These are phyloP conservation scores for Xerocomus brunneocitrinus DNA, from an alignment of 768 basidiomycete species.

Conservation along the genomic window DNA sequence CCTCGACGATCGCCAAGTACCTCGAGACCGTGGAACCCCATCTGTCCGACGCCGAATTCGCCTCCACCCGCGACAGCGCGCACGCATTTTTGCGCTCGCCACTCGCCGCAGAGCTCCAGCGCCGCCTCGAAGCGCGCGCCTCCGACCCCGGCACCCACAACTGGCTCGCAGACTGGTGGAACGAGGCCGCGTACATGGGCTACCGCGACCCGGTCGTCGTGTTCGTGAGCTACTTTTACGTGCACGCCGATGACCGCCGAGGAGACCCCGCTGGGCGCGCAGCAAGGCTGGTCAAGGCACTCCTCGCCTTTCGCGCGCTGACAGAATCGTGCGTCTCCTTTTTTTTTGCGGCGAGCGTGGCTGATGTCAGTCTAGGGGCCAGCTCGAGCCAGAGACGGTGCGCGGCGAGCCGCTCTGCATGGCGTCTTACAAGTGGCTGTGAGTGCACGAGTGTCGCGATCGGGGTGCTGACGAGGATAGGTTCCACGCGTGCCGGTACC, in stretches of 20 bases:
- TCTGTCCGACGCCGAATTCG: slow-evolving; percentile 58
- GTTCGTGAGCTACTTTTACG: slow-evolving; percentile 92
- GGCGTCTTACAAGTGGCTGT: slow-evolving; percentile 94
- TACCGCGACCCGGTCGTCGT: slow-evolving; percentile 90
- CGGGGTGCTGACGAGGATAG: slow-evolving; percentile 31
- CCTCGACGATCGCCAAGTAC: slow-evolving; percentile 83
- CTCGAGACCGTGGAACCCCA: slow-evolving; percentile 80
- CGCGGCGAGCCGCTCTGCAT: slow-evolving; percentile 78
- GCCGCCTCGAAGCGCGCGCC: slow-evolving; percentile 72
- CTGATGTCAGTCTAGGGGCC: slow-evolving; percentile 40
- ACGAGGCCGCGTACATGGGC: slow-evolving; percentile 84
- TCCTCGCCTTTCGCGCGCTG: slow-evolving; percentile 79
- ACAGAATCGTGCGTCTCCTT: slow-evolving; percentile 63
- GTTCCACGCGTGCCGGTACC: slow-evolving; percentile 92
- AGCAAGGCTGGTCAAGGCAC: slow-evolving; percentile 78
- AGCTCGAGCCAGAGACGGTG: slow-evolving; percentile 85
- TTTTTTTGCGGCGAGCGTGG: background rate
- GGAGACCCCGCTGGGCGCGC: slow-evolving; percentile 65
- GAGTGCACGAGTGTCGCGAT: slow-evolving; percentile 19
- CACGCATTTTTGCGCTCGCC: slow-evolving; percentile 66
- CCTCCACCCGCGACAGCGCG: slow-evolving; percentile 54
- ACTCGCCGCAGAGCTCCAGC: slow-evolving; percentile 68
- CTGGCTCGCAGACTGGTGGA: slow-evolving; percentile 99
- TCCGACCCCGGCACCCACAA: slow-evolving; percentile 51
- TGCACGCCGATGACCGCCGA: slow-evolving; percentile 67